Evolutionary conservation across 2,329 filamentous ascomycete genomes (phyloP), one percentile per base, ranked within the genome.

Genomic region (Clonostachys sp.): DNA sequence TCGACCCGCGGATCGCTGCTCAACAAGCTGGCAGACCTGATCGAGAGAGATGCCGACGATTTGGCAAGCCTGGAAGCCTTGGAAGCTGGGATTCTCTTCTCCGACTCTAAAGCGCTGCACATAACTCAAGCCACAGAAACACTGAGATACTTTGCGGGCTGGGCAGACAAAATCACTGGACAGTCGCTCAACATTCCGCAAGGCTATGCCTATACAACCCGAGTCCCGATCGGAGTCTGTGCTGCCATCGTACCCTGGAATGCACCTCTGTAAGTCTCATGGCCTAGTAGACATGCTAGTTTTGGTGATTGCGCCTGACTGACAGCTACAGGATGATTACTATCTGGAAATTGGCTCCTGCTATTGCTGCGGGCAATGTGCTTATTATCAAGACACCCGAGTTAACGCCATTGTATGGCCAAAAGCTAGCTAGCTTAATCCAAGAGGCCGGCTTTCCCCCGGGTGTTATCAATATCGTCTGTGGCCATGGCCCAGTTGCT

Each of bases 21-120:
- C 73, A 76, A 75, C 61, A 87, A 83, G 60, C 78, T 94, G 12
- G 83, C 85, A 10, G 78, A 87, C 45, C 71, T 94, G 20, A 71
- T 91, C 20, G 83, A 88, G 52, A 63, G 83, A 59, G 74, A 92
- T 60, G 74, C 72, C 33, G 70, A 72, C 34, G 47, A 56, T 1
- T 58, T 77, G 5, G 72, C 72, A 5, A 73, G 73, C 2, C 63
- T 76, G 8, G 89, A 95, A 66, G 88, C 89, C 0, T 92, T 87
- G 87, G 88, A 94, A 60, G 91, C 90, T 56, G 89, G 86, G 62
- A 65, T 65, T 48, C 83, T 86, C 2, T 89, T 87, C 63, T 65
- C 67, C 3, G 82, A 84, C 12, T 74, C 87, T 0, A 59, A 84
- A n/a, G 75, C 74, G 40, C 84, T 86, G 45, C 88, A 91, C 58